Evolutionary conservation across 345 rosid species (phyloP).

Genomic region (Balakata baccata): DNA sequence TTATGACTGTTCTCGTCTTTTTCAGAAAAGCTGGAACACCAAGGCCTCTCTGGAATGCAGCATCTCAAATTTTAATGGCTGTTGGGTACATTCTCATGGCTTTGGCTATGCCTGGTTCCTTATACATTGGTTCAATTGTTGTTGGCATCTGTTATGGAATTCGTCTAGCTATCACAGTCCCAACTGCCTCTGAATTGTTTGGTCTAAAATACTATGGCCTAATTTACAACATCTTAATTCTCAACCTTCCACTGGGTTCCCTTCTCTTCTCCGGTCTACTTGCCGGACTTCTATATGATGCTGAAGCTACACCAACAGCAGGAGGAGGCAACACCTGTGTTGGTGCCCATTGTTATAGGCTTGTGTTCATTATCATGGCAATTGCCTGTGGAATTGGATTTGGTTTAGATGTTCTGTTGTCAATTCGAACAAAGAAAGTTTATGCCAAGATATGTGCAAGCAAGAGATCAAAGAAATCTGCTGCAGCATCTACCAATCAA

Average conservation of each 20-base stretch:
- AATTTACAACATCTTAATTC: conserved; percentile 75
- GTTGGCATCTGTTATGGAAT: conserved; percentile 91
- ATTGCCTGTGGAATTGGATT: conserved; percentile 58
- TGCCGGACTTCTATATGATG: conserved; percentile 76
- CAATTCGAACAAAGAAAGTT: conserved; percentile 55
- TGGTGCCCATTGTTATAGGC: conserved; percentile 84
- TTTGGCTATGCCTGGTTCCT: conserved; percentile 67
- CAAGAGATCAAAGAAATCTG: conserved; percentile 45
- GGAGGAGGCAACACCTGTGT: conserved; percentile 86
- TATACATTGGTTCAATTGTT: conserved; percentile 75
- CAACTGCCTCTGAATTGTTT: conserved; percentile 87
- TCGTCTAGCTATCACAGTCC: conserved; percentile 83
- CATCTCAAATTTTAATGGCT: conserved; percentile 82
- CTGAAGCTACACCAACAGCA: conserved; percentile 66
- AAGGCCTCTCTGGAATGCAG: conserved; percentile 93
- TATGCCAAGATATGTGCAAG: conserved; percentile 52
- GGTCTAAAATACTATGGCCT: conserved; percentile 90
- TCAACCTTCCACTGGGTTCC: conserved; percentile 91
- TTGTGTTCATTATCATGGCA: conserved; percentile 73
- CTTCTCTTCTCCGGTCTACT: conserved; percentile 90
- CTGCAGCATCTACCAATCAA: conserved; percentile 11
- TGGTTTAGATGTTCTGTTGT: conserved; percentile 60
- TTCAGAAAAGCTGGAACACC: conserved; percentile 80
- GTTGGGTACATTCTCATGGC: conserved; percentile 79
- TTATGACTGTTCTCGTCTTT: neutral